These are phyloP conservation scores for Dunaliella primolecta DNA, from an alignment of 139 green algal species.

Conservation along the genomic window DNA sequence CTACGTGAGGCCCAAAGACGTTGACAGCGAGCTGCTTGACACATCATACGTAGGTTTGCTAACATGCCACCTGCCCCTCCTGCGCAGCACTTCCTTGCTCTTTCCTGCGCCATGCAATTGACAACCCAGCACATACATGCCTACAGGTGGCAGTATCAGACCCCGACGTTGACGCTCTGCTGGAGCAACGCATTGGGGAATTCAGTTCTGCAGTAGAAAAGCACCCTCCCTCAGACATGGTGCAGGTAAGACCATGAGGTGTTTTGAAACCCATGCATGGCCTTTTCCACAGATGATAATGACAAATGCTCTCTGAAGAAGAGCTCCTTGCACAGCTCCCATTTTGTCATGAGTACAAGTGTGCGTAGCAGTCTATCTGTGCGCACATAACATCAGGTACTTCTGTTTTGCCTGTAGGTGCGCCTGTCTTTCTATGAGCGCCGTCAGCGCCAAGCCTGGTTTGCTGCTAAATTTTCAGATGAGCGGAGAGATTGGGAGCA, in stretches of 20 bases:
- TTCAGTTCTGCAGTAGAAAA: conserved; percentile 38
- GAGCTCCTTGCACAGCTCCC: no score
- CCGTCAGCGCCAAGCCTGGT: conserved; percentile 58
- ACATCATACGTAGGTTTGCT: conserved; percentile 79
- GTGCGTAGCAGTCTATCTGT: no score
- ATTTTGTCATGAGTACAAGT: no score
- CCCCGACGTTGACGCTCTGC: conserved; percentile 44
- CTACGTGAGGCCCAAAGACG: conserved; percentile 71
- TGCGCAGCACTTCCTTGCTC: no score
- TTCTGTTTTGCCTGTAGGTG: no score
- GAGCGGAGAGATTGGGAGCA: conserved; percentile 86
- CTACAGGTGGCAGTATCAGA: conserved; percentile 80
- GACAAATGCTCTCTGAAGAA: no score
- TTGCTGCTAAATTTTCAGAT: conserved; percentile 49
- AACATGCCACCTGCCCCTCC: not conserved
- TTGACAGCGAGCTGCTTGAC: conserved; percentile 89
- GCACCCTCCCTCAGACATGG: not conserved
- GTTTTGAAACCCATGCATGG: no score
- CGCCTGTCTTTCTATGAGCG: conserved; percentile 78
- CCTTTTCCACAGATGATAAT: no score
- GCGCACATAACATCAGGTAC: no score
- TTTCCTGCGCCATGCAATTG: no score
- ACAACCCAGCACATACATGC: no score
- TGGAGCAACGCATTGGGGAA: conserved; percentile 71
- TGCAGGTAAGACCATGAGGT: not conserved